Conservation (phyloP, 1,284 basidiomycete genomes). For the Fomes fomentarius region DNA sequence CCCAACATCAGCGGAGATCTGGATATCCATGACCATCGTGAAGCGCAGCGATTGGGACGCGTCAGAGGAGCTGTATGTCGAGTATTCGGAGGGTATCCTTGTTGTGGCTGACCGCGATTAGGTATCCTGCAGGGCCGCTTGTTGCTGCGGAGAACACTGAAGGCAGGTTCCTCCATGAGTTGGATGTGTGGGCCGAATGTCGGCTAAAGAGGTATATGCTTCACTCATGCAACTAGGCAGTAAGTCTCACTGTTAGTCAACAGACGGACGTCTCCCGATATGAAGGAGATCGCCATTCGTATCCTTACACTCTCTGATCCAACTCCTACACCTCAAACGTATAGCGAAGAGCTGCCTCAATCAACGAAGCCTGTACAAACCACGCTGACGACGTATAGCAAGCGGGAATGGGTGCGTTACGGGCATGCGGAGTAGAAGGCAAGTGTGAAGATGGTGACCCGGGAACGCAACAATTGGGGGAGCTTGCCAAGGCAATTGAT, state of each 20-base stretch:
- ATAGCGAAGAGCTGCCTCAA: conserved; percentile 16
- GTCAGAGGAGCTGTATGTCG: conserved; percentile 56
- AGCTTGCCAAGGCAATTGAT: too few species aligned
- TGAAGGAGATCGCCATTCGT: conserved; percentile 39
- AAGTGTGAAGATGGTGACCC: too few species aligned
- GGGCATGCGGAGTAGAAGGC: too few species aligned
- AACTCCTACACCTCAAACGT: conserved; percentile 33
- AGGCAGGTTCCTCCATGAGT: conserved; percentile 46
- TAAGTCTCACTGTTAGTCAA: conserved; percentile 1
- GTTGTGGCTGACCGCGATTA: conserved; percentile 28
- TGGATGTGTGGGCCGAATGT: conserved; percentile 64
- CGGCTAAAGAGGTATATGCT: conserved; percentile 56
- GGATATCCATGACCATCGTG: conserved; percentile 56
- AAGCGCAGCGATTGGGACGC: conserved; percentile 65
- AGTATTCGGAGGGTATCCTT: background rate
- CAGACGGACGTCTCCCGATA: conserved; percentile 39
- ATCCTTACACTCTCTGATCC: conserved; percentile 34
- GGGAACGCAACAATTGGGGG: too few species aligned
- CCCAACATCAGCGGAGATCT: conserved; percentile 61
- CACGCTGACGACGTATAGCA: conserved; percentile 35
- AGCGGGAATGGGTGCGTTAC: too few species aligned
- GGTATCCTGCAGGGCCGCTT: conserved; percentile 61
- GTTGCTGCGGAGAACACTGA: conserved; percentile 53
- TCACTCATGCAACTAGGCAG: background rate
- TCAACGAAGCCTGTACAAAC: conserved; percentile 20